Conservation (phyloP, 805 yeast genomes). For the Metschnikowia peoriensis region DNA sequence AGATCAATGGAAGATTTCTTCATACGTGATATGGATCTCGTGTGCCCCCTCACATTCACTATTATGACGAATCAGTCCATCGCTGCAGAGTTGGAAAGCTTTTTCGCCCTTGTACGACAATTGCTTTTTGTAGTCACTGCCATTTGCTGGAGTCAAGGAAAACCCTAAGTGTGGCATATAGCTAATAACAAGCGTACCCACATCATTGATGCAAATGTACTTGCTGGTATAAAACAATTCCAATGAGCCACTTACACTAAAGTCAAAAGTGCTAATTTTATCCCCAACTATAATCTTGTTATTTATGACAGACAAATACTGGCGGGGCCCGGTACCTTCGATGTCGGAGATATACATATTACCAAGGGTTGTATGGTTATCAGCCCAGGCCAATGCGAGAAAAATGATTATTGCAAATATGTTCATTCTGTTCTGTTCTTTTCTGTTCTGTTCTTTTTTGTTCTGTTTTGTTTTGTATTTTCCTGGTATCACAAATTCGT, state of each 20-base stretch:
- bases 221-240: not conserved
- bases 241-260: not conserved
- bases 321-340: not conserved
- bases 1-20: not conserved
- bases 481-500: no score
- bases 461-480: not conserved
- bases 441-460: not conserved
- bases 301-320: not conserved
- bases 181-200: not conserved
- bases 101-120: not conserved
- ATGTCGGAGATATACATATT: not conserved
- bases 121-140: not conserved
- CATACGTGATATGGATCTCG: not conserved
- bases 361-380: not conserved
- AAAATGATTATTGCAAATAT: not conserved
- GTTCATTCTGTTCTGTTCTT: not conserved
- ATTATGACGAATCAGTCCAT: not conserved
- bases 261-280: not conserved
- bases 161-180: not conserved
- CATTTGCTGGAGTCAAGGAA: not conserved
- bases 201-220: not conserved
- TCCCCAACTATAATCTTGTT: not conserved
- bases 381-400: not conserved
- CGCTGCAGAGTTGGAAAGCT: conserved; percentile 1
- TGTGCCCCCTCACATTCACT: not conserved